Base-by-base conservation (phyloP, 345 rosid genomes). In the Noccaea caerulescens region DNA sequence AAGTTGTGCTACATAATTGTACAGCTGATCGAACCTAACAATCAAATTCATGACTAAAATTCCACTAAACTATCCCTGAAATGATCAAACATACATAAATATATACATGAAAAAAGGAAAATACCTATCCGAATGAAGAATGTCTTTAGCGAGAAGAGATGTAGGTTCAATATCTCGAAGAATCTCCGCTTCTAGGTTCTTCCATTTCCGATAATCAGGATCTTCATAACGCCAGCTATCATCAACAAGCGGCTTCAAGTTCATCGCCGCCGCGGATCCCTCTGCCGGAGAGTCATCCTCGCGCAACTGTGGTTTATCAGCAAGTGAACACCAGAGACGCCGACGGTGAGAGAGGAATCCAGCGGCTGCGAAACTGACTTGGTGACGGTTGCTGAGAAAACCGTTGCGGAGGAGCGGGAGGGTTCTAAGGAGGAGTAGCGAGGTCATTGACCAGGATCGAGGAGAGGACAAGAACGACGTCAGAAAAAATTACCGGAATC, bases 181-280 rank as follows among this genome's bases (percentile, higher is more conserved):
- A 58, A 93, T 88, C 86, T 87, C 92, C 6, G 81, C 85, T 72
- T 93, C 93, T 34, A 79, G 78, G 11, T 87, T 87, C 80, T 79
- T 89, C 98, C 98, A 89, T 51, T 80, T 85, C 65, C 94, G 77
- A 74, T 81, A 89, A 76, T 86, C 90, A 72, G 87, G 90, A 85
- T 85, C 80, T 46, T 89, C 85, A 82, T 71, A 77, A 14, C 83
- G 76, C 43, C 75, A 68, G 51, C 54, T 61, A 44, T 76, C 75
- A 69, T 34, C 83, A 3, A 78, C 79, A 32, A 79, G 76, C n/a
- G 82, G 73, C 57, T 44, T 59, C 43, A 68, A 64, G 18, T 60
- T 81, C 71, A 76, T 58, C 8, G 63, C 68, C 32, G 72, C 59
- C 38, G 68, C n/a, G 44, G 38, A 68, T 68, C 73, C 75, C 8